Percentiles rank a stretch among this genome's conserved stretches.
Evolutionary conservation across 164 flowering plant species (phyloP).

Genomic region (Chimonanthus salicifolius): DNA sequence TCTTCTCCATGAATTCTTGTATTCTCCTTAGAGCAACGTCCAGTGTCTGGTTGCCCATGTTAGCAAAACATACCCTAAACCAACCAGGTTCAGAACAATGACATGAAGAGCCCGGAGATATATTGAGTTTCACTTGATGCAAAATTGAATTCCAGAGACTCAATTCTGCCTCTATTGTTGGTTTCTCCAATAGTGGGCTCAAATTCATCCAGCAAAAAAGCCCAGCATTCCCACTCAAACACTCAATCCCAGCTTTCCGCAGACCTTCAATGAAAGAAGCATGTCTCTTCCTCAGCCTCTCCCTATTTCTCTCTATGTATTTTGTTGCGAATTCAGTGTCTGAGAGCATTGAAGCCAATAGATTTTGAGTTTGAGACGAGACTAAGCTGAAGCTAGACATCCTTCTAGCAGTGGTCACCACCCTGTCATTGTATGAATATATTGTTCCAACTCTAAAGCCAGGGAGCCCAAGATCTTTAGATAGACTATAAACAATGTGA

Average conservation of each 20-base stretch:
- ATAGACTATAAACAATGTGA: constrained; percentile 89
- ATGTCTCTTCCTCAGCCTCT: constrained; percentile 57
- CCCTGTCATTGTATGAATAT: constrained; percentile 79
- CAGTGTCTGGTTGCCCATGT: constrained; percentile 21
- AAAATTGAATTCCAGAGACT: constrained; percentile 58
- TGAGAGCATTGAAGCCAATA: constrained; percentile 70
- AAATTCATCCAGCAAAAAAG: constrained; percentile 89
- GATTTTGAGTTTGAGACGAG: constrained; percentile 79
- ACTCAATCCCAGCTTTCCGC: constrained; percentile 59
- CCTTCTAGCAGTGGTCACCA: constrained; percentile 76
- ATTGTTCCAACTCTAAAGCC: constrained; percentile 86
- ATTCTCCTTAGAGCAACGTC: constrained; percentile 21
- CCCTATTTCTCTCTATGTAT: constrained; percentile 54
- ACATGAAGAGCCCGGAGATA: constrained; percentile 87
- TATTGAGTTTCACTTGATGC: constrained; percentile 58
- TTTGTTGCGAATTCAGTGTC: constrained; percentile 49
- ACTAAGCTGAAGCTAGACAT: constrained; percentile 89
- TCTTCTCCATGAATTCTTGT: constrained; percentile 17
- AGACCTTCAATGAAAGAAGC: constrained; percentile 58
- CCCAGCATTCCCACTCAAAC: constrained; percentile 79
- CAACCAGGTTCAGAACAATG: constrained; percentile 91
- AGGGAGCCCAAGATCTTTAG: constrained; percentile 87
- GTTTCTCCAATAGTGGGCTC: constrained; percentile 48
- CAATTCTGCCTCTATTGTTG: constrained; percentile 56
- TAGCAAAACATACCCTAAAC: constrained; percentile 52